These are phyloP conservation scores for Hymenoscyphus albidus DNA, from an alignment of 2,329 filamentous ascomycete genomes.

Conservation along the genomic window DNA sequence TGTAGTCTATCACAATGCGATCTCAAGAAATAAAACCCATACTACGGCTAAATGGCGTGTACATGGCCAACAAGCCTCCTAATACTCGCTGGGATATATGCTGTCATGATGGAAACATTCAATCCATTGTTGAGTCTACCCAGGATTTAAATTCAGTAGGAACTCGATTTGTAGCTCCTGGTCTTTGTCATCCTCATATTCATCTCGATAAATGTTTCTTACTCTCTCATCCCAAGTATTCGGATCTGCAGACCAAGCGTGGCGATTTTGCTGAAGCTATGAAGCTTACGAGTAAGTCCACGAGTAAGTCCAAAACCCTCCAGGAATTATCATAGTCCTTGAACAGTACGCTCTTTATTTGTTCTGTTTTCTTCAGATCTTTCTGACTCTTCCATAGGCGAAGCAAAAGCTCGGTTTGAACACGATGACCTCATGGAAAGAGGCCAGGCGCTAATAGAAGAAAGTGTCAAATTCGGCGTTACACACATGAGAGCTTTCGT, in stretches of 20 bases:
- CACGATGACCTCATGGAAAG: conserved; percentile 59
- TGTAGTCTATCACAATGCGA: background rate
- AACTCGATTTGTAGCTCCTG: conserved; percentile 44
- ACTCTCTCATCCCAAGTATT: conserved; percentile 54
- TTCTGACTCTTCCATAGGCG: conserved; percentile 23
- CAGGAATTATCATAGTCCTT: conserved; percentile 4
- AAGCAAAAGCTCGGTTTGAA: conserved; percentile 62
- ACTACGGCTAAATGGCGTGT: conserved; percentile 29
- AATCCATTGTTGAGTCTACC: conserved; percentile 28
- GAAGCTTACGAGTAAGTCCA: conserved; percentile 46
- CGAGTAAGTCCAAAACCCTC: conserved; percentile 33
- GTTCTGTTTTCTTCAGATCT: no score
- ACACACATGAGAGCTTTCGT: conserved; percentile 69
- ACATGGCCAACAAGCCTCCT: conserved; percentile 31
- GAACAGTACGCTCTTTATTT: no score
- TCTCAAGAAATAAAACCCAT: background rate
- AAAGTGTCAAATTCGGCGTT: conserved; percentile 61
- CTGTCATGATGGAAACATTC: conserved; percentile 30
- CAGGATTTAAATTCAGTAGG: conserved; percentile 7
- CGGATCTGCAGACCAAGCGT: conserved; percentile 53
- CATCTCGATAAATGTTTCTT: conserved; percentile 67
- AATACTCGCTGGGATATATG: conserved; percentile 36
- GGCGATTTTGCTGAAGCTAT: conserved; percentile 67
- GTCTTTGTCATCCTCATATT: conserved; percentile 68
- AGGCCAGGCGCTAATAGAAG: conserved; percentile 61